A percentile compares a stretch with the other conserved stretches of the same genome.
phyloP scores from a whole-genome alignment of 345 rosid species.

The Melastoma malabathricum region DNA sequence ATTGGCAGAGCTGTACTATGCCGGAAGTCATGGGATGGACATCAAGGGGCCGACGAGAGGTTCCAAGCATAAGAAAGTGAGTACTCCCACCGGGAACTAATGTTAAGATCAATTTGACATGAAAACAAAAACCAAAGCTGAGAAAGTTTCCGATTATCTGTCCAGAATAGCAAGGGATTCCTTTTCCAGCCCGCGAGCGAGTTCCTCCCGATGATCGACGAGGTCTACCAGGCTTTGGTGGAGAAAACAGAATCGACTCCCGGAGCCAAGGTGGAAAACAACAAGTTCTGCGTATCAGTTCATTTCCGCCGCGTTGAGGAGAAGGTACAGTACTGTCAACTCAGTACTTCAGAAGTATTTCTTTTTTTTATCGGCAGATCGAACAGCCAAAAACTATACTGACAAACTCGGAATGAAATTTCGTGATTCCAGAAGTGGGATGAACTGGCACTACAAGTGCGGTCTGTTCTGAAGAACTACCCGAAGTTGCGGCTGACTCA shows the following conservation, averaged over 20 bases:
- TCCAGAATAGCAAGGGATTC: constrained; percentile 37
- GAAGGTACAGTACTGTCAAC: constrained; percentile 21
- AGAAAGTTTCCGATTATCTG: neutral
- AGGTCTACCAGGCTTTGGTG: constrained; percentile 45
- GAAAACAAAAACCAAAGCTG: neutral
- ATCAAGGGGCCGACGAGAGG: constrained; percentile 73
- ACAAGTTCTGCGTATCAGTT: constrained; percentile 79
- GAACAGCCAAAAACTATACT: neutral
- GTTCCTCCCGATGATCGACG: constrained; percentile 67
- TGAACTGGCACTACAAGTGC: constrained; percentile 51
- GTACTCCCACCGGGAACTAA: neutral
- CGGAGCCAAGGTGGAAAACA: constrained; percentile 76
- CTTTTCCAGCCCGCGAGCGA: constrained; percentile 78
- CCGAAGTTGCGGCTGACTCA: constrained; percentile 57
- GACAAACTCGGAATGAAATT: neutral
- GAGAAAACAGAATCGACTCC: constrained; percentile 68
- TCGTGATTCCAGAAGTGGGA: constrained; percentile 49
- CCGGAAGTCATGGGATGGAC: constrained; percentile 99
- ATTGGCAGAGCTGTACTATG: constrained; percentile 76
- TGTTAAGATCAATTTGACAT: too few species aligned
- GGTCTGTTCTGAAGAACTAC: constrained; percentile 45
- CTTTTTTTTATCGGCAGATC: neutral
- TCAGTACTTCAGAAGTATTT: neutral
- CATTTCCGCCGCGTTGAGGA: constrained; percentile 86
- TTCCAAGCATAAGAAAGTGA: constrained; percentile 38